Evolutionary conservation across 2,329 filamentous ascomycete genomes (phyloP), one percentile per base, ranked within the genome.

Genomic region (Cercospora nicotianae): DNA sequence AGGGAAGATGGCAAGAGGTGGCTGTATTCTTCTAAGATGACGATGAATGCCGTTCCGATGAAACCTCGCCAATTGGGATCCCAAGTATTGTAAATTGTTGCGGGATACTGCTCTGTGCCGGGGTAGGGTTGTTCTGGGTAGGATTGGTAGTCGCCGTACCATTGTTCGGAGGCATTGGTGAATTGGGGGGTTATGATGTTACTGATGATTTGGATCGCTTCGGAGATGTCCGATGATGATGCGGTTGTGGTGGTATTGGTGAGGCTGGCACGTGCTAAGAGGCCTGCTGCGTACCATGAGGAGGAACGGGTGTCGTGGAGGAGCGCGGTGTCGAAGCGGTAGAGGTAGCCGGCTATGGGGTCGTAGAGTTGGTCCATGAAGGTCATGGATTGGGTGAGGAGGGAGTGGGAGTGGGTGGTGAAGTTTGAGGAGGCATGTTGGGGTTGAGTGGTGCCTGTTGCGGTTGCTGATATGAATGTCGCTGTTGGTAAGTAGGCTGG

Each of bases 51-150:
- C 0, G 86, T 88, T 12, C 86, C 86, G 36, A 89, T 81, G 66
- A 90, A 89, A 0, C 87, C 87, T 60, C 87, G 81, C 87, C 87
- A 89, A 69, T 90, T 65, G 9, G 65, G 87, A 70, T 89, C 87
- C 85, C 86, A 89, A 0, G 83, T 83, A 65, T 83, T 81, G 73
- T 89, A 87, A 36, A 86, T 86, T 3, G 76, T 73, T 0, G 81
- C 75, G 1, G 81, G 80, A 69, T 89, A 89, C 16, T 79, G 76
- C 1, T 77, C 63, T 2, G 81, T 83, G 18, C 86, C 87, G 4
- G 89, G 83, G 2, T 82, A 82, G 0, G 87, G 87, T 74, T 89
- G 84, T 70, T 89, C 86, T 0, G 85, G 85, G 51, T 85, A 81
- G 30, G 81, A 78, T 55, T 86, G 84, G 70, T 87, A 88, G 63